Evolutionary conservation across 306 rosid species (phyloP).

Genomic region (Herpetospermum pedunculosum): DNA sequence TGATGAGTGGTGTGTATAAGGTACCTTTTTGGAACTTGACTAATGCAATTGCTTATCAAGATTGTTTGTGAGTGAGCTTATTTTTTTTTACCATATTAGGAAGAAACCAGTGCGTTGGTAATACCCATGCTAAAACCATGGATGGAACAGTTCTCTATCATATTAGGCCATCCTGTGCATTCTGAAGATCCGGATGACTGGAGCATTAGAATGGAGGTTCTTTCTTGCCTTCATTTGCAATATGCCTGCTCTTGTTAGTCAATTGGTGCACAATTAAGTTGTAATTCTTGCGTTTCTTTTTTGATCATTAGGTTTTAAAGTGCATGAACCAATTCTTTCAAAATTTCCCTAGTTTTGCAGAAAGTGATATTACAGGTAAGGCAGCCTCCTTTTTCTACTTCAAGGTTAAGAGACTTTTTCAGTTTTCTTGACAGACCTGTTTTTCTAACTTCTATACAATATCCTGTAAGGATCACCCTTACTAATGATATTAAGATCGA

Average conservation of each 20-base stretch:
- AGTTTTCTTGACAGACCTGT: slow-evolving; percentile 11
- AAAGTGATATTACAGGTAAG: slow-evolving; percentile 61
- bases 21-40: slow-evolving; percentile 31
- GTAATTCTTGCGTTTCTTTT: slow-evolving; percentile 2
- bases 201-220: slow-evolving; percentile 82
- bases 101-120: slow-evolving; percentile 52
- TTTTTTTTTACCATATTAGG: slow-evolving; percentile 36
- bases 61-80: slow-evolving; percentile 16
- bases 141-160: slow-evolving; percentile 69
- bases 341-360: slow-evolving; percentile 60
- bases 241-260: background rate
- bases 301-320: slow-evolving; percentile 62
- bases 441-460: slow-evolving; percentile 10
- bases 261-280: slow-evolving; percentile 3
- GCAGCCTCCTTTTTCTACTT: background rate
- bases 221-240: background rate
- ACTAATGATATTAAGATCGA: too few relatives aligned
- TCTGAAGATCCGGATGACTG: slow-evolving; percentile 89
- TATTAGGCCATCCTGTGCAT: slow-evolving; percentile 57
- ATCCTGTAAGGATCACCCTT: too few relatives aligned
- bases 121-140: slow-evolving; percentile 68
- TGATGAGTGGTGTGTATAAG: slow-evolving; percentile 75
- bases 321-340: slow-evolving; percentile 88
- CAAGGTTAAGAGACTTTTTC: slow-evolving; percentile 11
- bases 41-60: background rate